Evolutionary conservation across 1,284 basidiomycete species (phyloP).

Genomic region (Xerocomus minutiporus): DNA sequence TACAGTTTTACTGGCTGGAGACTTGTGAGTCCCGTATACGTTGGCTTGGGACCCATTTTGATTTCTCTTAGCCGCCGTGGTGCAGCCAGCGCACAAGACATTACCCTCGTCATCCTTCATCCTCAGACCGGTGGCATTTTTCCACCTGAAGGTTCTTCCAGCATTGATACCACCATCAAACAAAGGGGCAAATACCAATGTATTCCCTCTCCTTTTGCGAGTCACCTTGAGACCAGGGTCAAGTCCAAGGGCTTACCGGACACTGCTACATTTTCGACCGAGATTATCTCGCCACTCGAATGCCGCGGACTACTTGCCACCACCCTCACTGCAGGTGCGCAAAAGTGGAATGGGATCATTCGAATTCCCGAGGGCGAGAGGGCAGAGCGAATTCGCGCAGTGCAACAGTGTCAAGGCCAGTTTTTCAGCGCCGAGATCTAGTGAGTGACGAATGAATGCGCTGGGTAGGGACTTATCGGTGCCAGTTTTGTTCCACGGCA

Average conservation of each 20-base stretch:
- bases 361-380: conserved; percentile 37
- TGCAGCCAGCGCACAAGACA: conserved; percentile 30
- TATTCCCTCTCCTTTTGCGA: conserved; percentile 15
- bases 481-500: conserved; percentile 46
- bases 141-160: conserved; percentile 25
- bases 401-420: conserved; percentile 34
- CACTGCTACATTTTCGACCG: conserved; percentile 30
- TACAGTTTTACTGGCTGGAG: conserved; percentile 44
- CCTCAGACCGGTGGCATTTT: conserved; percentile 38
- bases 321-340: conserved; percentile 27
- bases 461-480: not conserved
- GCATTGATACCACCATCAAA: conserved; percentile 16
- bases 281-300: conserved; percentile 38
- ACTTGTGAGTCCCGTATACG: conserved; percentile 42
- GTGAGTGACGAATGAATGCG: conserved; percentile 32
- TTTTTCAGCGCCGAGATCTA: conserved; percentile 41
- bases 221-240: conserved; percentile 10
- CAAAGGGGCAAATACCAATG: conserved; percentile 7
- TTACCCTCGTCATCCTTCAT: conserved; percentile 44
- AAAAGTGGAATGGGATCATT: conserved; percentile 47
- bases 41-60: not conserved
- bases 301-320: conserved; percentile 41
- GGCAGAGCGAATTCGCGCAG: conserved; percentile 28
- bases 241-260: conserved; percentile 6
- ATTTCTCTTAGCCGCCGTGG: conserved; percentile 41